Evolutionary conservation across 108 stramenopile genomes (phyloP).

Genomic region (Craspedostauros australis): DNA sequence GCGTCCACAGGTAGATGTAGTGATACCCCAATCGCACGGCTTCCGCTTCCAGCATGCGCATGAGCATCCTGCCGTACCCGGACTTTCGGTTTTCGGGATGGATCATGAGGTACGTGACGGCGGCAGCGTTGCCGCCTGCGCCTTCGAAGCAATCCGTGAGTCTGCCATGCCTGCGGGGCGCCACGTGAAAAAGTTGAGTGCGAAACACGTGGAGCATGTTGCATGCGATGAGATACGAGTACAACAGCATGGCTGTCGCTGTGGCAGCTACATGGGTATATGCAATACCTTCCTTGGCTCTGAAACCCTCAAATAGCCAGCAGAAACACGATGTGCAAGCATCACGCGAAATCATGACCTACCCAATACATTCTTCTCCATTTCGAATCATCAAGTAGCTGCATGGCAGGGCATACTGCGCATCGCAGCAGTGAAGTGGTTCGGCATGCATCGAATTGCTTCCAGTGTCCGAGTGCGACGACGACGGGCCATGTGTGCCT

Average conservation of each 20-base stretch:
- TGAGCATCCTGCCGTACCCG: constrained; percentile 20
- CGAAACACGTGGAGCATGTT: too few relatives aligned
- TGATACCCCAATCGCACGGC: constrained; percentile 27
- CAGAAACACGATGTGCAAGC: too few relatives aligned
- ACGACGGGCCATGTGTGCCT: too few relatives aligned
- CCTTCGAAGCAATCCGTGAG: constrained; percentile 38
- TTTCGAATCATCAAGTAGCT: constrained; percentile 18
- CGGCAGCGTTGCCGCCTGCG: constrained; percentile 27
- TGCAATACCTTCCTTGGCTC: too few relatives aligned
- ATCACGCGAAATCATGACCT: background rate
- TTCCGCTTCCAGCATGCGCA: constrained; percentile 22
- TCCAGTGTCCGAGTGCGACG: too few relatives aligned
- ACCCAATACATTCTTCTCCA: constrained; percentile 7
- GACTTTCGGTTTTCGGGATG: constrained; percentile 1
- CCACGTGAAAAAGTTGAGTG: background rate
- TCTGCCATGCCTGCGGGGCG: constrained; percentile 19
- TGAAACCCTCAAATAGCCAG: too few relatives aligned
- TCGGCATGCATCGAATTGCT: too few relatives aligned
- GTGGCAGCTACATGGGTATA: background rate
- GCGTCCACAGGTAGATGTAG: constrained; percentile 35
- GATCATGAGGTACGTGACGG: constrained; percentile 27
- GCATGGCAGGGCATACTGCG: constrained; percentile 18
- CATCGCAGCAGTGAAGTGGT: too few relatives aligned
- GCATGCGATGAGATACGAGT: background rate
- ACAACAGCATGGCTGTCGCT: background rate